Evolutionary conservation across 345 rosid species (phyloP).

Genomic region (Ceriops tagal): DNA sequence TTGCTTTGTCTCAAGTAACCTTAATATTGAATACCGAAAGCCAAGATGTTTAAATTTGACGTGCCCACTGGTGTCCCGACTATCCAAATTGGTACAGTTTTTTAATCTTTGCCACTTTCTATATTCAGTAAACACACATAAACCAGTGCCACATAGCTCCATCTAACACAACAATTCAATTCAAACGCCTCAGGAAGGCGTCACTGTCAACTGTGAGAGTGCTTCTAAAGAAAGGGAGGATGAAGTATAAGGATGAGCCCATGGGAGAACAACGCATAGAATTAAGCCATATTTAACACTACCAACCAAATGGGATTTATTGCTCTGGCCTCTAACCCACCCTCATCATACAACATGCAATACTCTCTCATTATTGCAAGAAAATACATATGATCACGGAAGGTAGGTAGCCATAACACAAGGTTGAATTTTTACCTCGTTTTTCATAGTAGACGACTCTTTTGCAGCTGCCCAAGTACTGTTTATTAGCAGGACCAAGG

Average conservation of each 20-base stretch:
- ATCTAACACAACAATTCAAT: background rate
- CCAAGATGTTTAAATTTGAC: background rate
- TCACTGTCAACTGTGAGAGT: too few species aligned
- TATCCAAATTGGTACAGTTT: background rate
- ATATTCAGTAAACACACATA: background rate
- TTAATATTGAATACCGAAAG: background rate
- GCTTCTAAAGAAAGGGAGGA: too few species aligned
- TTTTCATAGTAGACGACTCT: slow-evolving; percentile 67
- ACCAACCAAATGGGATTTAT: too few species aligned
- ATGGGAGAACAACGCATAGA: too few species aligned
- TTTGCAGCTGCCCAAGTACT: slow-evolving; percentile 89
- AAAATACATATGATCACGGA: background rate
- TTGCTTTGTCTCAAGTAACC: background rate
- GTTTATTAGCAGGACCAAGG: slow-evolving; percentile 75
- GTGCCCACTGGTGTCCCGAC: background rate
- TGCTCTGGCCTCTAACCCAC: too few species aligned
- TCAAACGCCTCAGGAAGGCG: too few species aligned
- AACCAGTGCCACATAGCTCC: background rate
- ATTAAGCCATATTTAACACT: too few species aligned
- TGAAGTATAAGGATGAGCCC: too few species aligned
- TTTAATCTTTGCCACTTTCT: background rate
- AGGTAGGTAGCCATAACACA: background rate
- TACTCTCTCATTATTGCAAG: background rate
- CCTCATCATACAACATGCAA: background rate
- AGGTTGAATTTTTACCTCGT: slow-evolving; percentile 50